Evolutionary conservation across 768 basidiomycete species (phyloP).

Genomic region (Russula lepida): DNA sequence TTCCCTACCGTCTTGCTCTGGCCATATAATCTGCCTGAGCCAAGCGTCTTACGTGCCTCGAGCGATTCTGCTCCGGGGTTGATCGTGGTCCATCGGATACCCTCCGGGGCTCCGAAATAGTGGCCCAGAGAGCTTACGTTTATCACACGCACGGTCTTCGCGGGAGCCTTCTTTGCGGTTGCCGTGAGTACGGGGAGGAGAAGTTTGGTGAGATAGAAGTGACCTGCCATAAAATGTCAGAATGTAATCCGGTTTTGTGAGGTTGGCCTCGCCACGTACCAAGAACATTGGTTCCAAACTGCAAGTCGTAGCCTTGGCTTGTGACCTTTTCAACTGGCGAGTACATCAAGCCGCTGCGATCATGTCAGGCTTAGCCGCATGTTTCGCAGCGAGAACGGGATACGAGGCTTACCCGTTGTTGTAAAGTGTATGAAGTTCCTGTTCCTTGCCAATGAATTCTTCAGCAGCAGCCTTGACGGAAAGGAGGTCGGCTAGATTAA

Average conservation of each 20-base stretch:
- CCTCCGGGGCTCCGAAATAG: slow-evolving; percentile 23
- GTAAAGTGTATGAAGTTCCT: background rate
- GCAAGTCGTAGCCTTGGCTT: slow-evolving; percentile 21
- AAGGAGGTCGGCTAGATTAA: background rate
- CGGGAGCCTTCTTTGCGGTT: slow-evolving; percentile 24
- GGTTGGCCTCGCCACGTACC: background rate
- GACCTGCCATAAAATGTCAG: background rate
- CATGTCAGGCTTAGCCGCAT: slow-evolving; percentile 5
- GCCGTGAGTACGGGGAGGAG: background rate
- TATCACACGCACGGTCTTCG: slow-evolving; percentile 26
- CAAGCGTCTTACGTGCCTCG: background rate
- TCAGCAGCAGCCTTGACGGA: background rate
- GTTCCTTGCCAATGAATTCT: slow-evolving; percentile 6
- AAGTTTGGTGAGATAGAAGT: background rate
- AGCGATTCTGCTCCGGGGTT: background rate
- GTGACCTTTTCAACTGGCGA: slow-evolving; percentile 8
- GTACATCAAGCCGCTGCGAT: background rate
- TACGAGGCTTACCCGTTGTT: background rate
- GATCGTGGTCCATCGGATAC: slow-evolving; percentile 15
- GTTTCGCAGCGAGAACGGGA: background rate
- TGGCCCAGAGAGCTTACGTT: slow-evolving; percentile 24
- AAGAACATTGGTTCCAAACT: slow-evolving; percentile 20
- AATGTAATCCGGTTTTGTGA: background rate
- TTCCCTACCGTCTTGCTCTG: background rate
- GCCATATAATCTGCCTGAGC: background rate